Percentiles rank a stretch among this genome's conserved stretches.
These are phyloP conservation scores for Lodderomyces pseudojiufengensis DNA, from an alignment of 1,139 yeast genomes.

Conservation along the genomic window DNA sequence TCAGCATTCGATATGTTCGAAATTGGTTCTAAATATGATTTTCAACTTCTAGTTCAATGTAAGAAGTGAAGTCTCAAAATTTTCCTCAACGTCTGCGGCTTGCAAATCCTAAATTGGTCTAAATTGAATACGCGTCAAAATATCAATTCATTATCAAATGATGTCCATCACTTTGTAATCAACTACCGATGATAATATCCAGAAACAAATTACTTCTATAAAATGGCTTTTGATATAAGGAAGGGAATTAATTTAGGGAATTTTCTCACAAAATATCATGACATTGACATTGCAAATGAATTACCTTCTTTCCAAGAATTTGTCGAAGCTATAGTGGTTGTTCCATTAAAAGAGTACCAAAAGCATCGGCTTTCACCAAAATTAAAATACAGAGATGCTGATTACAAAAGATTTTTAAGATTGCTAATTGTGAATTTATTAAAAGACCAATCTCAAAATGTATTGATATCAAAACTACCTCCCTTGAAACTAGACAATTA, in stretches of 20 bases:
- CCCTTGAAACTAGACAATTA: neutral
- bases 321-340: slow-evolving; percentile 5
- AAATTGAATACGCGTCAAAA: too few relatives aligned
- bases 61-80: too few relatives aligned
- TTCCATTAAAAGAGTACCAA: neutral
- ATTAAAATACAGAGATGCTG: neutral
- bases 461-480: slow-evolving; percentile 1
- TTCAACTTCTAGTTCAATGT: too few relatives aligned
- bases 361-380: slow-evolving; percentile 1
- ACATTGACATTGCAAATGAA: slow-evolving; percentile 2
- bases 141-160: too few relatives aligned
- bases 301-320: slow-evolving; percentile 11
- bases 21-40: too few relatives aligned
- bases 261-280: too few relatives aligned
- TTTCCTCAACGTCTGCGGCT: too few relatives aligned
- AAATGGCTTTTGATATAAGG: neutral
- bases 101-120: too few relatives aligned
- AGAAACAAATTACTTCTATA: neutral
- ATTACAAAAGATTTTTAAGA: slow-evolving; percentile 3
- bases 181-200: too few relatives aligned
- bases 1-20: too few relatives aligned
- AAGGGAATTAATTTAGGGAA: neutral
- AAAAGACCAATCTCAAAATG: slow-evolving; percentile 1
- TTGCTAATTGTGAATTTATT: slow-evolving; percentile 1
- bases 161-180: too few relatives aligned